These are phyloP conservation scores for Boletus subcaerulescens DNA, from an alignment of 768 basidiomycete genomes.

Conservation along the genomic window DNA sequence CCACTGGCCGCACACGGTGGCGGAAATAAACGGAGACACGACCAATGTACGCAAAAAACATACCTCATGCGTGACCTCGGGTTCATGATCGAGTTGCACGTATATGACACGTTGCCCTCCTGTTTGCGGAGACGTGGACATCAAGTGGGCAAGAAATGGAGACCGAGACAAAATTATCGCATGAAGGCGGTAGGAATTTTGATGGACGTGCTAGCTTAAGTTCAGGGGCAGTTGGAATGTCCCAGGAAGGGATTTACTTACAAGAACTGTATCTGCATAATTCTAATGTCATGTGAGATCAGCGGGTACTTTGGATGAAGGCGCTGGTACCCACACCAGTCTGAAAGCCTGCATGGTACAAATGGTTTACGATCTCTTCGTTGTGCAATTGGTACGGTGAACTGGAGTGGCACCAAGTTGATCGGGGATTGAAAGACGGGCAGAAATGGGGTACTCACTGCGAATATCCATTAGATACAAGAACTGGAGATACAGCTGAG, in stretches of 20 bases:
- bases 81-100: constrained; percentile 73
- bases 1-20: constrained; percentile 25
- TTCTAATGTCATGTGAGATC: constrained; percentile 46
- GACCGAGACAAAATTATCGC: constrained; percentile 85
- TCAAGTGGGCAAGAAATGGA: constrained; percentile 82
- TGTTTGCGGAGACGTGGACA: constrained; percentile 74
- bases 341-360: constrained; percentile 79
- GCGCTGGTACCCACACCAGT: constrained; percentile 59
- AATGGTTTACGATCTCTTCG: constrained; percentile 72
- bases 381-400: constrained; percentile 63
- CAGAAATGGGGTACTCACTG: constrained; percentile 45
- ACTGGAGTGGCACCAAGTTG: constrained; percentile 20
- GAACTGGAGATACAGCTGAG: constrained; percentile 32
- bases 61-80: constrained; percentile 84
- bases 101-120: constrained; percentile 67
- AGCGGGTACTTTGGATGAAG: constrained; percentile 6
- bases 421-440: constrained; percentile 2
- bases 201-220: constrained; percentile 60
- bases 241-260: constrained; percentile 36
- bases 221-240: constrained; percentile 11
- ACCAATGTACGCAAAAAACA: constrained; percentile 28
- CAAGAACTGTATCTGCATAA: constrained; percentile 78
- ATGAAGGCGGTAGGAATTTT: constrained; percentile 74
- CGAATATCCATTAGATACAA: constrained; percentile 55
- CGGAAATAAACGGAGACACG: constrained; percentile 29